Evolutionary conservation across 1,284 basidiomycete species (phyloP).

Genomic region (Paramarasmius palmivorus): DNA sequence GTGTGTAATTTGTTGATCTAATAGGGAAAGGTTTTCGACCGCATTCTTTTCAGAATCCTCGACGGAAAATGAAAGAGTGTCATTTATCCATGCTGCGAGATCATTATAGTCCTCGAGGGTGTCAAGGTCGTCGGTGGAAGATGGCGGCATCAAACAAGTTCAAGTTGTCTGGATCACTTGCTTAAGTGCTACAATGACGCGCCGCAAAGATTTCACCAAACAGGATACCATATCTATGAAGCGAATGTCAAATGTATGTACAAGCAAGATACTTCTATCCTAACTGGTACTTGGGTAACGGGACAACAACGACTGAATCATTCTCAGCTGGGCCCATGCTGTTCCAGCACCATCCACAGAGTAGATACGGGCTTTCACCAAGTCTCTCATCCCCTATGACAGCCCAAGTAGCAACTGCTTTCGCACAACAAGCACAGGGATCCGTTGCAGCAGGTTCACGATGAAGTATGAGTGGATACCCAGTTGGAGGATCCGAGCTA

Average conservation of each 20-base stretch:
- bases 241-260: not conserved
- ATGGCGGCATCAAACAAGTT: conserved; percentile 3
- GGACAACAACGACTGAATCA: conserved; percentile 47
- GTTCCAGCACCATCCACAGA: conserved; percentile 74
- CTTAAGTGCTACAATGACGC: not conserved
- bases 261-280: conserved; percentile 21
- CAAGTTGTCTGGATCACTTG: too few relatives aligned
- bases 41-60: conserved; percentile 23
- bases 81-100: conserved; percentile 68
- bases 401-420: conserved; percentile 66
- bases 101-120: conserved; percentile 43
- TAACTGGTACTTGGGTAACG: conserved; percentile 47
- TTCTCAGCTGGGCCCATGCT: conserved; percentile 59
- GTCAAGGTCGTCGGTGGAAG: conserved; percentile 14
- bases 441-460: conserved; percentile 61
- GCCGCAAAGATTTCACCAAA: too few relatives aligned
- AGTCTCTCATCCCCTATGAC: conserved; percentile 69
- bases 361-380: conserved; percentile 72
- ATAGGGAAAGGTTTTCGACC: conserved; percentile 53
- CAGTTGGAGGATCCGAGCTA: conserved; percentile 49
- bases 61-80: conserved; percentile 42
- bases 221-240: too few relatives aligned
- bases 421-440: conserved; percentile 66
- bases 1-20: conserved; percentile 74
- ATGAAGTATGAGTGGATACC: conserved; percentile 68